Evolutionary conservation across 768 basidiomycete genomes (phyloP), one percentile per base, ranked within the genome.

Genomic region (Suillus plorans): DNA sequence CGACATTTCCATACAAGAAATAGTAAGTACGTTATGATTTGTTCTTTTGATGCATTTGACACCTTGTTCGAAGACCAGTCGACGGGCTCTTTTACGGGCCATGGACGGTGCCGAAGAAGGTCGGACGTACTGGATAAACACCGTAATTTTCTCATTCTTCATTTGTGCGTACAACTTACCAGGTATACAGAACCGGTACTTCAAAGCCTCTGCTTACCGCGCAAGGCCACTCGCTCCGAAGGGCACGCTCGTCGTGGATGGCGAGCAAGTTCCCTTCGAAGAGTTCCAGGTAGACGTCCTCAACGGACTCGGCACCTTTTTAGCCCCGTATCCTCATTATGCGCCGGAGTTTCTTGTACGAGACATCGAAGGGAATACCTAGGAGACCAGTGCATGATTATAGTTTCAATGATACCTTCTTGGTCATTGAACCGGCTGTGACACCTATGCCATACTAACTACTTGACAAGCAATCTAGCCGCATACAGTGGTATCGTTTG

Each of bases 201-300:
- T 85, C 73, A 92, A 93, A 74, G 90, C 86, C 4, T 78, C 85
- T 62, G 88, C 91, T 5, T 92, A 92, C 73, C 85, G 90, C 28
- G 80, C 92, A 37, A 88, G 86, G 71, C 89, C 91, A 5, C 76
- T 85, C 37, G 71, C 79, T 3, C 60, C 77, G 4, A 80, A 85
- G 39, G 89, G 89, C 2, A 77, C 78, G 68, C 70, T 95, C 20
- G 80, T 89, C 16, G 80, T 96, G 20, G 94, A 96, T 68, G 94
- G 94, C 9, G 94, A 96, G 76, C 70, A 77, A 5, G 89, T 85
- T 69, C 90, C 90, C 12, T 90, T 91, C 67, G 82, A 87, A 71
- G 85, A 88, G 70, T 94, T 86, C 71, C 84, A 91, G 68, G 86
- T 95, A 3, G 91, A 94, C 74, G 87, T 90, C 12, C 87, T 92